phyloP scores from a whole-genome alignment of 2,329 filamentous ascomycete genomes.

The Xylaria multiplex region DNA sequence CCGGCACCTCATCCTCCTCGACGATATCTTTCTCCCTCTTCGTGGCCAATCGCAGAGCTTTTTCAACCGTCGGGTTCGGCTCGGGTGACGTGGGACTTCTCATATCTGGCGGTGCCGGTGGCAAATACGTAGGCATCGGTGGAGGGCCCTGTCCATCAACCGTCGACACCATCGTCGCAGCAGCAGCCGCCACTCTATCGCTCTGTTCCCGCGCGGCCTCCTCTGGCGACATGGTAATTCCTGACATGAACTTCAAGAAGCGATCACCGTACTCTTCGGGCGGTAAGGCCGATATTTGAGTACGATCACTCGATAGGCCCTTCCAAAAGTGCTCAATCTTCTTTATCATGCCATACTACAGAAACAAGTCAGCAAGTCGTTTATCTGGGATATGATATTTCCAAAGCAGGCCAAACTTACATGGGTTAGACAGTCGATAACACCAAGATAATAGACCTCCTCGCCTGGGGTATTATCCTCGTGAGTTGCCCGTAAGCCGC shows the following conservation, averaged over 20 bases:
- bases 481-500: conserved; percentile 91
- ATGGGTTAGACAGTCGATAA: conserved; percentile 97
- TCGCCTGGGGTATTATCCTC: conserved; percentile 86
- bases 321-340: conserved; percentile 98
- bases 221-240: conserved; percentile 89
- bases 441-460: conserved; percentile 96
- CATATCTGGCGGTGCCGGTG: conserved; percentile 48
- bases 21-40: conserved; percentile 47
- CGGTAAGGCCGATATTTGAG: conserved; percentile 90
- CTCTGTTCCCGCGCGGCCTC: conserved; percentile 76
- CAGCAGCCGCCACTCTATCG: conserved; percentile 65
- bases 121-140: conserved; percentile 46
- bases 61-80: conserved; percentile 47
- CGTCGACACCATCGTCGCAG: conserved; percentile 48
- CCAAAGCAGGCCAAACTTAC: conserved; percentile 64
- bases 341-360: conserved; percentile 90
- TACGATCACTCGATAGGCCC: conserved; percentile 82
- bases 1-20: conserved; percentile 48
- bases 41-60: conserved; percentile 44
- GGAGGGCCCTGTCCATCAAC: conserved; percentile 35
- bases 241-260: conserved; percentile 91
- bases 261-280: conserved; percentile 92
- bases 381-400: background rate
- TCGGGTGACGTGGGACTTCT: conserved; percentile 47
- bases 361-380: conserved; percentile 37